phyloP scores from a whole-genome alignment of 768 basidiomycete genomes.

The Lactarius trivialis region DNA sequence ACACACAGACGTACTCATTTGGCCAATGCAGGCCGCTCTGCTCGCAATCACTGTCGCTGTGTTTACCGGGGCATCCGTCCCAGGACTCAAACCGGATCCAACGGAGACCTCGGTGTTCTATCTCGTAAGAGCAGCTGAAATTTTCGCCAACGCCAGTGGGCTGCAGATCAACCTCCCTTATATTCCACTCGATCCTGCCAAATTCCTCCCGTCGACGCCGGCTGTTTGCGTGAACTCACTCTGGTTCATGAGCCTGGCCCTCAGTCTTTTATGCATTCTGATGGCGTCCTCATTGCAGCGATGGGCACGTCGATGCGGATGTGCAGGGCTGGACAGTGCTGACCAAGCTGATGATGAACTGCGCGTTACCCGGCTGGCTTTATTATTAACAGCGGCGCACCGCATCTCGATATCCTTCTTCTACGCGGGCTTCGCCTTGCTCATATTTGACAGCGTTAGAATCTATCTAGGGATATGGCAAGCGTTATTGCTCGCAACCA shows the following conservation, averaged over 20 bases:
- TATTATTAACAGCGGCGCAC: slow-evolving; percentile 1
- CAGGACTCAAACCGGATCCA: slow-evolving; percentile 8
- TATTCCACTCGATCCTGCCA: slow-evolving; percentile 1
- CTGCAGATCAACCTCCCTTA: not conserved
- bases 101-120: slow-evolving; percentile 11
- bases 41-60: slow-evolving; percentile 12
- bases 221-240: slow-evolving; percentile 7
- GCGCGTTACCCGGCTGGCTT: not conserved
- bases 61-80: slow-evolving; percentile 7
- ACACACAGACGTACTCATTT: not conserved
- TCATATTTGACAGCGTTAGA: slow-evolving; percentile 13
- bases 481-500: not conserved
- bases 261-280: slow-evolving; percentile 11
- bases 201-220: not conserved
- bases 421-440: slow-evolving; percentile 11
- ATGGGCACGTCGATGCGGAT: not conserved
- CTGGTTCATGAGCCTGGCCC: slow-evolving; percentile 14
- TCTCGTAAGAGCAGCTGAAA: slow-evolving; percentile 4
- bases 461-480: not conserved
- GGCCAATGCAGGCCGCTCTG: slow-evolving; percentile 3
- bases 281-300: slow-evolving; percentile 2
- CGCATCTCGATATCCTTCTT: slow-evolving; percentile 16
- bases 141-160: not conserved
- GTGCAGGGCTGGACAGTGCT: not conserved
- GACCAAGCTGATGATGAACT: not conserved